phyloP scores from a whole-genome alignment of 2,329 filamentous ascomycete species.

The Nemania sp. region DNA sequence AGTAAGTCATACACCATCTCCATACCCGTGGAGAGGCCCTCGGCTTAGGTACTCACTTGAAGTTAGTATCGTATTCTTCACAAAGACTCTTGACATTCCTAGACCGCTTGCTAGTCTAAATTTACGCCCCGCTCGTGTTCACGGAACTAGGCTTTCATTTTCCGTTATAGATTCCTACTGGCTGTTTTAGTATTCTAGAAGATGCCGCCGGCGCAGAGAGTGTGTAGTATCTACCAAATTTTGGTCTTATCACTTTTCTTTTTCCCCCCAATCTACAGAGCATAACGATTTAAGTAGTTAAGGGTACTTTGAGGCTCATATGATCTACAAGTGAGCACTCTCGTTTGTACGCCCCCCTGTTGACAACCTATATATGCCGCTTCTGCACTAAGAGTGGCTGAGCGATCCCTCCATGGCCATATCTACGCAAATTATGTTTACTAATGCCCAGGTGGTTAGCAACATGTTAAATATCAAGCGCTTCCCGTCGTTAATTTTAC shows the following conservation, averaged over 20 bases:
- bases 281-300: not conserved
- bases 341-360: not conserved
- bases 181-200: constrained; percentile 1
- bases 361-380: not conserved
- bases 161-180: not conserved
- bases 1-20: no score
- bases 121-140: not conserved
- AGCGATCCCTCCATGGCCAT: no score
- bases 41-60: no score
- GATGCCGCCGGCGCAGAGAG: not conserved
- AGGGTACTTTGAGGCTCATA: not conserved
- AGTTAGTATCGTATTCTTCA: not conserved
- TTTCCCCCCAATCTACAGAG: not conserved
- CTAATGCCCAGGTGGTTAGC: no score
- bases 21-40: no score
- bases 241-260: constrained; percentile 9
- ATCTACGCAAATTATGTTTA: no score
- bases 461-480: not conserved
- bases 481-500: not conserved
- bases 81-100: not conserved
- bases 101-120: not conserved
- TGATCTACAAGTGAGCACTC: not conserved
- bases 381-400: no score
- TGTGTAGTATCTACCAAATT: constrained; percentile 4
- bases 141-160: not conserved